phyloP scores from a whole-genome alignment of 2,329 filamentous ascomycete species.

The Ophiocordyceps camponoti-floridani region DNA sequence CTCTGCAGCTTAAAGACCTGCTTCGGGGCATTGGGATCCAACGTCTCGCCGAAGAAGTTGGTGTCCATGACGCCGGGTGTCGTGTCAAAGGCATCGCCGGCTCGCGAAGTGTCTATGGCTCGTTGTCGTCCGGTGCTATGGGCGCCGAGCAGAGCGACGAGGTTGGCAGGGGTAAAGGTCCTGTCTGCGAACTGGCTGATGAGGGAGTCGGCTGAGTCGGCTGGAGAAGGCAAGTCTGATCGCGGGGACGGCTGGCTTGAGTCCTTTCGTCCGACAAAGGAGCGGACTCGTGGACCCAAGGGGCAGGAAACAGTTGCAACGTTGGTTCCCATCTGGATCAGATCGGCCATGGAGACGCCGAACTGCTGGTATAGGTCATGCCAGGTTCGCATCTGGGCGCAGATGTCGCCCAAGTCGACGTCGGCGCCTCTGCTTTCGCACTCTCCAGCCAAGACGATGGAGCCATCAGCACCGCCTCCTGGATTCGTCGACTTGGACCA shows the following conservation, averaged over 20 bases:
- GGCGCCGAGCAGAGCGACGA: constrained; percentile 33
- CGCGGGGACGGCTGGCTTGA: constrained; percentile 16
- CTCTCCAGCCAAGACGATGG: constrained; percentile 17
- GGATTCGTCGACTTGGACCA: constrained; percentile 11
- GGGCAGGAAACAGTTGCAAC: constrained; percentile 27
- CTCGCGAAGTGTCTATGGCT: constrained; percentile 18
- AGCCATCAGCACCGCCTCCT: constrained; percentile 24
- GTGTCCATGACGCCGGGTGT: constrained; percentile 34
- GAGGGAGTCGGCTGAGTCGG: constrained; percentile 21
- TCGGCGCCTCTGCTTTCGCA: constrained; percentile 21
- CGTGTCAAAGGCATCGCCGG: constrained; percentile 27
- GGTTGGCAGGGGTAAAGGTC: constrained; percentile 27
- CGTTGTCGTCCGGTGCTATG: constrained; percentile 30
- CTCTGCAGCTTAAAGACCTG: constrained; percentile 20
- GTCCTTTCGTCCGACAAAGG: constrained; percentile 31
- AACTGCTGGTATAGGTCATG: constrained; percentile 19
- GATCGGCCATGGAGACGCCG: constrained; percentile 28
- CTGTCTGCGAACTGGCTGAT: constrained; percentile 29
- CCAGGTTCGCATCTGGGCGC: constrained; percentile 17
- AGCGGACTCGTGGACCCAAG: constrained; percentile 24
- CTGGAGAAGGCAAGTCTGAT: constrained; percentile 22
- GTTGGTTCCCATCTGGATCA: constrained; percentile 30
- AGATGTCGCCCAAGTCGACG: constrained; percentile 24
- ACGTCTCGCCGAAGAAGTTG: constrained; percentile 23
- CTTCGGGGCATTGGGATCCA: constrained; percentile 9